Evolutionary conservation across 2,329 filamentous ascomycete species (phyloP), one percentile per base, ranked within the genome.

Genomic region (Penicillium sp.): DNA sequence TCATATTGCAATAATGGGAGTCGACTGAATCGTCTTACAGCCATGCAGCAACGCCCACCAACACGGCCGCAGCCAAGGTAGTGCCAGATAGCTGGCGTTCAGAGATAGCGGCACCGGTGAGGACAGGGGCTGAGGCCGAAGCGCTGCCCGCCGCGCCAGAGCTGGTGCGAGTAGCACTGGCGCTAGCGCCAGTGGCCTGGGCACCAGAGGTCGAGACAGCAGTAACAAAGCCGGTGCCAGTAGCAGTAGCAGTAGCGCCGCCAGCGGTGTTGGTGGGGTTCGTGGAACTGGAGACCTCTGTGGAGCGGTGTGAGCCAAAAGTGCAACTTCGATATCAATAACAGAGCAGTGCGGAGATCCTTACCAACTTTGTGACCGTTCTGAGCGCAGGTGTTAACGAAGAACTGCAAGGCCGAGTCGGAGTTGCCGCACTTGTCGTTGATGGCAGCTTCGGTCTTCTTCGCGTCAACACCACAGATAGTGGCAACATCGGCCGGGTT

Each of bases 351-450:
- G 20, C 35, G 34, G 40, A 29, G 27, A 44, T 40, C 64, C 66
- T 50, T 65, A 74, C 70, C 66, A 58, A 72, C 64, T 55, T 65
- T 60, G 54, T 69, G 62, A 35, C 71, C 72, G 44, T 66, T 62
- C 31, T 56, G 57, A 14, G 64, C 56, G 59, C 72, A 75, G 35
- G 63, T 66, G 23, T 61, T 59, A 40, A 63, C 54, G 58, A 67
- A 74, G 39, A 67, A 65, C 38, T 65, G 62, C 57, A 73, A 53
- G 39, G 69, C 70, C 9, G 56, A 54, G 10, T 66, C 49, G 18
- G 62, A 47, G 24, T 62, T 57, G 29, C 56, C 61, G 51, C 72
- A 75, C 32, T 61, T 42, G 22, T 65, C 58, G 29, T 50, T 50
- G 51, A 74, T 72, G 31, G 61, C 51, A 5, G 59, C 54, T 56